A percentile compares a stretch with the other conserved stretches of the same genome.
phyloP scores from a whole-genome alignment of 495 filamentous ascomycete species.

The Penicillium roqueforti region DNA sequence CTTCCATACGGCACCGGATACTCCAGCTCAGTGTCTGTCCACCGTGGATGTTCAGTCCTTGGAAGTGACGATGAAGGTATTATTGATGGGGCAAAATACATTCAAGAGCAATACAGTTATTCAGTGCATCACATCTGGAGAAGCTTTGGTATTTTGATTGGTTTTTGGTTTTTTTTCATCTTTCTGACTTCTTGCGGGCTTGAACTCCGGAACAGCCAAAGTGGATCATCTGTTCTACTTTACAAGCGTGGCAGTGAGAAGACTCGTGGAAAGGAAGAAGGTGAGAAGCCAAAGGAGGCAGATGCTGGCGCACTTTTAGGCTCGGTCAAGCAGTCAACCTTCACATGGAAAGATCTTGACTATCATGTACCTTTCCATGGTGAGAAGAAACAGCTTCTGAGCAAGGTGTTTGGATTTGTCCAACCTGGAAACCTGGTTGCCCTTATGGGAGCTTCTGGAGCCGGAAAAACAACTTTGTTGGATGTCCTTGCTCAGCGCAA shows the following conservation, averaged over 20 bases:
- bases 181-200: constrained; percentile 60
- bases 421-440: constrained; percentile 76
- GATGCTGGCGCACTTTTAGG: constrained; percentile 19
- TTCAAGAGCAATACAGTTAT: constrained; percentile 62
- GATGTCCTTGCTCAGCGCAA: constrained; percentile 49
- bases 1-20: constrained; percentile 61
- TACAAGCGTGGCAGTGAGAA: constrained; percentile 54
- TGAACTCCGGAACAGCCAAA: constrained; percentile 58
- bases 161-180: constrained; percentile 69
- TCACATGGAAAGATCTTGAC: constrained; percentile 61
- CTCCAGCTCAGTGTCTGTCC: constrained; percentile 51
- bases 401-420: constrained; percentile 73
- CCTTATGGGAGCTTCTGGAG: constrained; percentile 77
- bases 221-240: constrained; percentile 58
- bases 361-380: constrained; percentile 58
- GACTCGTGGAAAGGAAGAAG: constrained; percentile 24
- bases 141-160: constrained; percentile 77
- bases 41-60: constrained; percentile 68
- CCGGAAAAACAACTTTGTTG: constrained; percentile 74
- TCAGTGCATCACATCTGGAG: constrained; percentile 61
- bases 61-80: constrained; percentile 55
- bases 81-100: constrained; percentile 60
- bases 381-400: constrained; percentile 55
- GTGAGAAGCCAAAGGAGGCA: constrained; percentile 14
- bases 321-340: constrained; percentile 33